Conservation (phyloP, 2,329 filamentous ascomycete species). For the Chalara sp. region DNA sequence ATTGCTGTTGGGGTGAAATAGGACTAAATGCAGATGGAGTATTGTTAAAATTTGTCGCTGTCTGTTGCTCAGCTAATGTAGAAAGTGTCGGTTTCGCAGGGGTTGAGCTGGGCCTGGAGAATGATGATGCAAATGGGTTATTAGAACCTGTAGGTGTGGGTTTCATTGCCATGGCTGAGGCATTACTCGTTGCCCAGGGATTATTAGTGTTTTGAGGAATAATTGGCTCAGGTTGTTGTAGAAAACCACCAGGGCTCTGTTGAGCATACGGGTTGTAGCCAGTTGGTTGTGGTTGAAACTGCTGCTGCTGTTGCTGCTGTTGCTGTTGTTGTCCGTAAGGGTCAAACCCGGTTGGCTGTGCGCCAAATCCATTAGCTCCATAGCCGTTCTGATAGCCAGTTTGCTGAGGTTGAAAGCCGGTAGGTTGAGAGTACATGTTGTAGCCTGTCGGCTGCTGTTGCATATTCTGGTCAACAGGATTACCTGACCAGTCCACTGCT, state of each 20-base stretch:
- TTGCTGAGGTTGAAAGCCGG: constrained; percentile 42
- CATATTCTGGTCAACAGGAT: constrained; percentile 72
- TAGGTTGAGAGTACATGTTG: constrained; percentile 45
- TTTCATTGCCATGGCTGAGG: constrained; percentile 56
- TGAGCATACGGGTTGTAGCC: constrained; percentile 49
- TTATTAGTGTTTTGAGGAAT: constrained; percentile 84
- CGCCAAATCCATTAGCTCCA: constrained; percentile 63
- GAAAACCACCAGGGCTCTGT: constrained; percentile 28
- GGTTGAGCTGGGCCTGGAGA: constrained; percentile 47
- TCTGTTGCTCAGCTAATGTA: constrained; percentile 78
- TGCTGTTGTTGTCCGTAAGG: constrained; percentile 54
- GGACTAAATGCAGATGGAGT: constrained; percentile 37
- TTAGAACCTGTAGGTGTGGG: constrained; percentile 92
- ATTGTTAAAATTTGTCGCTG: constrained; percentile 41
- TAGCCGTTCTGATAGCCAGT: constrained; percentile 66
- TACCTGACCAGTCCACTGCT: constrained; percentile 95
- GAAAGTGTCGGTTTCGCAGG: constrained; percentile 64
- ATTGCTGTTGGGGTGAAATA: constrained; percentile 28
- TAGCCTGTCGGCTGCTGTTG: constrained; percentile 78
- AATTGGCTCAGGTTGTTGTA: constrained; percentile 50
- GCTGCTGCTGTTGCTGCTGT: constrained; percentile 46
- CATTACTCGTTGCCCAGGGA: constrained; percentile 70
- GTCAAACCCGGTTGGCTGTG: constrained; percentile 66
- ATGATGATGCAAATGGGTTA: constrained; percentile 86
- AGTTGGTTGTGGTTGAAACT: constrained; percentile 39